Percentiles rank a stretch among this genome's conserved stretches.
Conservation (phyloP, 1,284 basidiomycete genomes). For the Microbotryomycetes sp. region DNA sequence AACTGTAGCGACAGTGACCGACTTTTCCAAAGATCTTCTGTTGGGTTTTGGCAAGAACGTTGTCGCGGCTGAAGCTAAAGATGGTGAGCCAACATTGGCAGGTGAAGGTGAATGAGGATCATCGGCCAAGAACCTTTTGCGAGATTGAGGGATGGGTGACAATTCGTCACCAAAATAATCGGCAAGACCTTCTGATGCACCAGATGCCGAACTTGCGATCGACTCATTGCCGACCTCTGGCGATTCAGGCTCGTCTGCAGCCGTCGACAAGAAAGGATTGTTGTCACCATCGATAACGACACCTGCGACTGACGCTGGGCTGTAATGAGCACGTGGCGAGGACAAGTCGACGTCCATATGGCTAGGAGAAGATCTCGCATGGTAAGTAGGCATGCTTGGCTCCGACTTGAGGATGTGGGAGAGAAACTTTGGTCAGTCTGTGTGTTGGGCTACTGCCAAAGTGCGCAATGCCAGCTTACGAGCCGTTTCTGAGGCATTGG, state of each 20-base stretch:
- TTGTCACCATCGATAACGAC: constrained; percentile 7
- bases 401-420: constrained; percentile 16
- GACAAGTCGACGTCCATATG: constrained; percentile 31
- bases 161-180: constrained; percentile 16
- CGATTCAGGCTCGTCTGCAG: background rate
- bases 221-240: background rate
- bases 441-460: too few relatives aligned
- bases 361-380: constrained; percentile 19
- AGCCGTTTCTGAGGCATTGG: constrained; percentile 17
- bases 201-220: constrained; percentile 13
- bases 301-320: constrained; percentile 11
- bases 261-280: background rate
- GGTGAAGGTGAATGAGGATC: constrained; percentile 26
- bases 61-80: constrained; percentile 3
- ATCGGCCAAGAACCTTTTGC: constrained; percentile 26
- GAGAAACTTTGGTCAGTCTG: background rate
- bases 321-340: constrained; percentile 17
- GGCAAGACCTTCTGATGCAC: constrained; percentile 15
- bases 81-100: constrained; percentile 3
- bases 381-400: constrained; percentile 11
- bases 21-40: background rate
- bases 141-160: constrained; percentile 26
- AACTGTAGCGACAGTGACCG: background rate
- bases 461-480: constrained; percentile 2
- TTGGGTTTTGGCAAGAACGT: background rate